These are phyloP conservation scores for Inga oerstediana DNA, from an alignment of 306 rosid species.

Conservation along the genomic window DNA sequence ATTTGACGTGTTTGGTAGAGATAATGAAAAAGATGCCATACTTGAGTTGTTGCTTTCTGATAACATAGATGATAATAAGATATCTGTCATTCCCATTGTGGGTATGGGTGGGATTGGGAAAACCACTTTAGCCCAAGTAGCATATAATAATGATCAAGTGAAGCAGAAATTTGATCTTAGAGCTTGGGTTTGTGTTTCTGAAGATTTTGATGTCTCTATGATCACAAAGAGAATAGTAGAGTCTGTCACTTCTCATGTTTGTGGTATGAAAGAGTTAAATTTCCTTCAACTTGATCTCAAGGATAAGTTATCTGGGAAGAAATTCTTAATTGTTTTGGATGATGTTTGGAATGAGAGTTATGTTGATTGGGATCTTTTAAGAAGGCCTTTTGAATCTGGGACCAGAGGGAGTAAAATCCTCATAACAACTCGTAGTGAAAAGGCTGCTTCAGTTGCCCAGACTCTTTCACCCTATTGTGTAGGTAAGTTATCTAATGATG, in stretches of 20 bases:
- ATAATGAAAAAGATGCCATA: not conserved
- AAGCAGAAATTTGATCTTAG: not conserved
- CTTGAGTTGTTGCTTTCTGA: not conserved
- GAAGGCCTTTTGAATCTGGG: too few species aligned
- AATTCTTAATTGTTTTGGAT: constrained; percentile 29
- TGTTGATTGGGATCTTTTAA: too few species aligned
- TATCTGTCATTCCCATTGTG: constrained; percentile 25
- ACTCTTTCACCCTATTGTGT: too few species aligned
- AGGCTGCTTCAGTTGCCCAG: too few species aligned
- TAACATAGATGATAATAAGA: not conserved
- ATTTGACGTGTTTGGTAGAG: constrained; percentile 18
- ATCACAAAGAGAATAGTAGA: not conserved
- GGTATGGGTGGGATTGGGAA: not conserved
- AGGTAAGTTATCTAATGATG: too few species aligned
- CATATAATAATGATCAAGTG: not conserved
- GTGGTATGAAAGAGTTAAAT: too few species aligned
- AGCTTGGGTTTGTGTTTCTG: constrained; percentile 32
- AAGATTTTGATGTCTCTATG: constrained; percentile 6
- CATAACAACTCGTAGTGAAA: too few species aligned
- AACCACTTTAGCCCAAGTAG: constrained; percentile 21
- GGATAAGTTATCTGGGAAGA: not conserved
- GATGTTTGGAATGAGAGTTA: not conserved
- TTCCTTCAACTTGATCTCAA: constrained; percentile 13
- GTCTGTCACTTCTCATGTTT: not conserved
- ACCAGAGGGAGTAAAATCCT: too few species aligned